phyloP scores from a whole-genome alignment of 2,329 filamentous ascomycete genomes.

The Pseudogymnoascus sp. region DNA sequence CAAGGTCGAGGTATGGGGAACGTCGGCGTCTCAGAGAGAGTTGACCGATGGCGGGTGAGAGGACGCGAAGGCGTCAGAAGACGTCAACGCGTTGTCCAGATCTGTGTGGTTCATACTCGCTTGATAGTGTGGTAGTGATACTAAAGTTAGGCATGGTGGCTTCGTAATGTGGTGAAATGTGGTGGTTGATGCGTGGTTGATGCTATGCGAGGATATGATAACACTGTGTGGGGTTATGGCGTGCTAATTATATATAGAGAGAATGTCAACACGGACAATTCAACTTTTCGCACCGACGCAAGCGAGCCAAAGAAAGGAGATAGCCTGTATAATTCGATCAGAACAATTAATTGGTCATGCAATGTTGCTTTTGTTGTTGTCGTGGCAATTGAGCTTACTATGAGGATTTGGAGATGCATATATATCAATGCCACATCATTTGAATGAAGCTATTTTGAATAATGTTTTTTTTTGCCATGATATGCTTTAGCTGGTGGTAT shows the following conservation, averaged over 20 bases:
- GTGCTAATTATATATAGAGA: conserved; percentile 2
- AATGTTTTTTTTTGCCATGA: no score
- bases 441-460: neutral
- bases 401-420: neutral
- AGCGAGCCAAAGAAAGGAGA: neutral
- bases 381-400: neutral
- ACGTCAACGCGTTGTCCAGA: neutral
- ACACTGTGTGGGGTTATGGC: conserved; percentile 5
- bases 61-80: neutral
- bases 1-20: neutral
- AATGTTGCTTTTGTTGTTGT: neutral
- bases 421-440: neutral
- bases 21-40: neutral
- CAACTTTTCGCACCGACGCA: neutral
- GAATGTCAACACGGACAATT: conserved; percentile 1
- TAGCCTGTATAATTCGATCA: neutral
- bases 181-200: neutral
- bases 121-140: neutral
- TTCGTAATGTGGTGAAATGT: conserved; percentile 6
- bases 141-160: neutral
- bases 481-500: conserved; percentile 1
- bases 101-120: neutral
- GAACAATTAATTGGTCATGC: conserved; percentile 1
- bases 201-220: conserved; percentile 2
- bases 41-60: neutral